Conservation (phyloP, 2,329 filamentous ascomycete species). For the Aspergillus candidus region DNA sequence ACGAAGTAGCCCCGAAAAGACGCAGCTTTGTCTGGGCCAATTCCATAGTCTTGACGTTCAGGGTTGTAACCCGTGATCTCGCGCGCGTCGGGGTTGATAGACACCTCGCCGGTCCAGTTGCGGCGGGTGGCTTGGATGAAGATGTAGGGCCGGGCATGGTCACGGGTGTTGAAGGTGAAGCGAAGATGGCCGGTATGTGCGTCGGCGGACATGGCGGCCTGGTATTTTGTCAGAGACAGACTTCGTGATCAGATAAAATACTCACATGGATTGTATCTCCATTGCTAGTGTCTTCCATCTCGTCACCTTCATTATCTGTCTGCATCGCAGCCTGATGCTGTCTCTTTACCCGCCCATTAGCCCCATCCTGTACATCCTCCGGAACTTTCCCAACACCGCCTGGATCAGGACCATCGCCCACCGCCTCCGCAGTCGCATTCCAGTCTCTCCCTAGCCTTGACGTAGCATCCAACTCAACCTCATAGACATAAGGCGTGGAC, state of each 20-base stretch:
- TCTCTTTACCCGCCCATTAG: constrained; percentile 36
- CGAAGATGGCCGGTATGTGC: too few relatives aligned
- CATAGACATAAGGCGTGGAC: constrained; percentile 44
- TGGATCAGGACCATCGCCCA: constrained; percentile 31
- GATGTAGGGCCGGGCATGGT: constrained; percentile 29
- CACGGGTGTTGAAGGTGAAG: background rate
- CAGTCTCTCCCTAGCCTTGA: constrained; percentile 29
- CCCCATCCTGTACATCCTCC: constrained; percentile 32
- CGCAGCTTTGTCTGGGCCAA: constrained; percentile 39
- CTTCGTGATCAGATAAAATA: too few relatives aligned
- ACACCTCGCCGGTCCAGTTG: constrained; percentile 43
- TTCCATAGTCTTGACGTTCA: constrained; percentile 43
- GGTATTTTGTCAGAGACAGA: too few relatives aligned
- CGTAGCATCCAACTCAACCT: constrained; percentile 37
- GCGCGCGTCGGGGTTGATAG: constrained; percentile 30
- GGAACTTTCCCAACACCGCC: constrained; percentile 38
- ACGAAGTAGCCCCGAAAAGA: constrained; percentile 45
- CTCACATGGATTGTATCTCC: too few relatives aligned
- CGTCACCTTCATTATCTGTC: too few relatives aligned
- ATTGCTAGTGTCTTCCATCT: too few relatives aligned
- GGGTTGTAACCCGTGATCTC: constrained; percentile 43
- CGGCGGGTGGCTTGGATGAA: constrained; percentile 42
- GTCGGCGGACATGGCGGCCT: too few relatives aligned
- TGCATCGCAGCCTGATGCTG: background rate
- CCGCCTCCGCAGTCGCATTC: constrained; percentile 31